Conservation (phyloP, 768 basidiomycete species). For the Astraeus odoratus region DNA sequence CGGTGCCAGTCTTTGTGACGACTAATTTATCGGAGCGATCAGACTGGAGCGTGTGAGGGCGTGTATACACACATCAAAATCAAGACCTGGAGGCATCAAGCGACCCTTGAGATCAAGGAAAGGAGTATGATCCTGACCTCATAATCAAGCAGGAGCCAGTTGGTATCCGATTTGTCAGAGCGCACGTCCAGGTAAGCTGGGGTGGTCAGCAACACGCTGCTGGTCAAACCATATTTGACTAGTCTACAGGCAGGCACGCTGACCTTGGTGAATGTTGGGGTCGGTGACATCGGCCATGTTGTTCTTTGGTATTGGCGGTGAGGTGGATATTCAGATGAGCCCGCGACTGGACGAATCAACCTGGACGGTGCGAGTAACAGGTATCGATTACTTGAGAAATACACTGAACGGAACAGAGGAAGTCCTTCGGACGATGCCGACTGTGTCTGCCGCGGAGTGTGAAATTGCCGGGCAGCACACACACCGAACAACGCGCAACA, state of each 20-base stretch:
- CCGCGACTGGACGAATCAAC: background rate
- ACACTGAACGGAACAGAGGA: no score
- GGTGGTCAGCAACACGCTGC: slow-evolving; percentile 22
- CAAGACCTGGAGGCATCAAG: slow-evolving; percentile 13
- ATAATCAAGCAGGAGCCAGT: slow-evolving; percentile 90
- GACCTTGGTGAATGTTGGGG: slow-evolving; percentile 67
- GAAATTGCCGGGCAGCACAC: background rate
- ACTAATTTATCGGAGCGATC: slow-evolving; percentile 77
- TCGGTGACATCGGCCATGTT: slow-evolving; percentile 77
- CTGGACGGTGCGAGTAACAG: background rate
- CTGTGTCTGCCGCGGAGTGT: background rate
- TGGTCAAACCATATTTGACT: slow-evolving; percentile 9
- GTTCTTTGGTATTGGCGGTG: slow-evolving; percentile 1
- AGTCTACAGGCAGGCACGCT: slow-evolving; percentile 13
- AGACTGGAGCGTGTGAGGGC: slow-evolving; percentile 31
- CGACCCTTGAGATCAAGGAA: background rate
- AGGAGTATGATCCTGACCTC: slow-evolving; percentile 41
- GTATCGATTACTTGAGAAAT: no score
- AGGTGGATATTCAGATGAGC: background rate
- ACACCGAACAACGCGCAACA: background rate
- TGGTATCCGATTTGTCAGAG: slow-evolving; percentile 76
- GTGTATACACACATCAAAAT: background rate
- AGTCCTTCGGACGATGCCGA: background rate
- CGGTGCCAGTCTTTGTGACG: slow-evolving; percentile 73
- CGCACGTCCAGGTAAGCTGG: slow-evolving; percentile 86